A percentile compares a stretch with the other conserved stretches of the same genome.
phyloP scores from a whole-genome alignment of 2,329 filamentous ascomycete genomes.

The Alternaria arborescens region DNA sequence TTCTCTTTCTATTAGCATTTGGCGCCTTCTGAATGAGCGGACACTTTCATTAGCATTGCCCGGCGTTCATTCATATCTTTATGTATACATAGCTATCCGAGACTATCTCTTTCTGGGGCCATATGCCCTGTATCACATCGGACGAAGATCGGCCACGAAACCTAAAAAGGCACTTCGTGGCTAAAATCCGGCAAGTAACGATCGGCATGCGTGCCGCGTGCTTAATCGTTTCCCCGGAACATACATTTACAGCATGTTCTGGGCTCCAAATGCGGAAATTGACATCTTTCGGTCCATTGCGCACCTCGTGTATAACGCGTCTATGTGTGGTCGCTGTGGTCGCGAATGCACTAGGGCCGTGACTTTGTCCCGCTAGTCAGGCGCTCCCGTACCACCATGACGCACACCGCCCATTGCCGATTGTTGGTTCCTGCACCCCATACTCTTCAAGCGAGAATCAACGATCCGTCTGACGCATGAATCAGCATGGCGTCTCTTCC shows the following conservation, averaged over 20 bases:
- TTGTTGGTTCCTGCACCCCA: constrained; percentile 3
- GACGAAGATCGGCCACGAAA: constrained; percentile 20
- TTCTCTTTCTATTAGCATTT: constrained; percentile 1
- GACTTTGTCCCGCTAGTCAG: constrained; percentile 7
- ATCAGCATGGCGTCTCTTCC: not conserved
- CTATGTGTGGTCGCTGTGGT: constrained; percentile 6
- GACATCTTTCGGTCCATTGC: constrained; percentile 1
- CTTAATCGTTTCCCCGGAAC: constrained; percentile 6
- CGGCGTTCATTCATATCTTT: constrained; percentile 11
- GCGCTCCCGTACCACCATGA: not conserved
- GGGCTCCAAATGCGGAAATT: not conserved
- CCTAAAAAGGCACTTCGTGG: constrained; percentile 21
- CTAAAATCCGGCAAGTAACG: constrained; percentile 24
- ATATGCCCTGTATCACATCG: constrained; percentile 11
- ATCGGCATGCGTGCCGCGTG: constrained; percentile 22
- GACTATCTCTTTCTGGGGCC: constrained; percentile 15
- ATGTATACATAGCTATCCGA: constrained; percentile 11
- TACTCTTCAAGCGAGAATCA: constrained; percentile 5
- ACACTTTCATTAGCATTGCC: constrained; percentile 10
- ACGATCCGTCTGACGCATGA: constrained; percentile 4
- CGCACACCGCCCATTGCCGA: constrained; percentile 7
- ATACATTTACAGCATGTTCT: not conserved
- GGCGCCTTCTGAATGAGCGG: constrained; percentile 1
- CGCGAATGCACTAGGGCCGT: constrained; percentile 7
- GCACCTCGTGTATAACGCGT: constrained; percentile 6